phyloP scores from a whole-genome alignment of 75 land plant genomes.

The Pinus tabuliformis region DNA sequence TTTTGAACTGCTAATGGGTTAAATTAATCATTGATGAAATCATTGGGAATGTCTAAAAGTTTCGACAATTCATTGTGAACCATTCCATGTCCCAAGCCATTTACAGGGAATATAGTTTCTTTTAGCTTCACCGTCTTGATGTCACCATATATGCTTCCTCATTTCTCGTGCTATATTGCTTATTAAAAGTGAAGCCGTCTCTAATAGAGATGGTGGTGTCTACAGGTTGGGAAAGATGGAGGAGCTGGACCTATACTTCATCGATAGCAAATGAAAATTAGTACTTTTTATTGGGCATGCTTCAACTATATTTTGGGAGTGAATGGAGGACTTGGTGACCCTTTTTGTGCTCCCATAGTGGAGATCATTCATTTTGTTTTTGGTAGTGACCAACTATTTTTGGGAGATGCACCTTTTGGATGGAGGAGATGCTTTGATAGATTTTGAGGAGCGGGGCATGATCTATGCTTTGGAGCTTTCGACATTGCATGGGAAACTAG shows the following conservation, averaged over 20 bases:
- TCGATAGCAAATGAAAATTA: not conserved
- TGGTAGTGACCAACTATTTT: not conserved
- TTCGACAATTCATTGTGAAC: not conserved
- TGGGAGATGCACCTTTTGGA: not conserved
- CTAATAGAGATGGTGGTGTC: not conserved
- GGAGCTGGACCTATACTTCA: not conserved
- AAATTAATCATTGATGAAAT: not conserved
- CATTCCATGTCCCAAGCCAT: slow-evolving; percentile 1
- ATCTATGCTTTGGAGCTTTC: not conserved
- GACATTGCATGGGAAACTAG: not conserved
- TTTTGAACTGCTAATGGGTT: not conserved
- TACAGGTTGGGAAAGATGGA: not conserved
- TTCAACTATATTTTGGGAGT: not conserved
- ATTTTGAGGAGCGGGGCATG: not conserved
- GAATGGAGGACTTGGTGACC: not conserved
- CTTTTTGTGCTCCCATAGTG: not conserved
- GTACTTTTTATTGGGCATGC: not conserved
- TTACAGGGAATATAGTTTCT: not conserved
- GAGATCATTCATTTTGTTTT: not conserved
- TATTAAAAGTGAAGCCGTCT: not conserved
- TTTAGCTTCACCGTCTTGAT: not conserved
- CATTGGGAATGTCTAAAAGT: not conserved
- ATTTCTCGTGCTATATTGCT: not conserved
- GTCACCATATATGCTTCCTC: not conserved
- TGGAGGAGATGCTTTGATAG: not conserved